Evolutionary conservation across 139 green algal genomes (phyloP).

Genomic region (Chlamydomonas eustigma): DNA sequence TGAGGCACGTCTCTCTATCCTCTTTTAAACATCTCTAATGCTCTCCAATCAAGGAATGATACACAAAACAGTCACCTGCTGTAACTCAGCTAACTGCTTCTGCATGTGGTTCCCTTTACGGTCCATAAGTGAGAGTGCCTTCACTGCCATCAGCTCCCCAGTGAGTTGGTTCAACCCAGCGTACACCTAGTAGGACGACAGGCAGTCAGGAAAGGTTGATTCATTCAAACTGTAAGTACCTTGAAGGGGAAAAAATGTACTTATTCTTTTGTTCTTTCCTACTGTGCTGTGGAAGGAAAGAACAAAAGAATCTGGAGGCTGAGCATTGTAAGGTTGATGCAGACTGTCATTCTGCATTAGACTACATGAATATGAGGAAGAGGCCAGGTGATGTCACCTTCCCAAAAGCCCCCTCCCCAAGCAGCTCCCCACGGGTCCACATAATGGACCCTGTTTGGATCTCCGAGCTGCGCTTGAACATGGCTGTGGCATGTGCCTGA

Average conservation of each 20-base stretch:
- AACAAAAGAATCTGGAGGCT: neutral
- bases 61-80: neutral
- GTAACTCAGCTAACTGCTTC: conserved; percentile 34
- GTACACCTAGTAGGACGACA: conserved; percentile 81
- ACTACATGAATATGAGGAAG: too few species aligned
- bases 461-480: conserved; percentile 28
- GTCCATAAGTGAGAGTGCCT: conserved; percentile 50
- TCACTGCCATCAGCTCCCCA: conserved; percentile 92
- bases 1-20: too few species aligned
- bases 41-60: neutral
- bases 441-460: conserved; percentile 40
- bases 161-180: conserved; percentile 84
- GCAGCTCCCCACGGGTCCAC: conserved; percentile 81
- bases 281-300: neutral
- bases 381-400: conserved; percentile 40
- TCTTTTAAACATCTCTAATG: neutral
- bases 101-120: conserved; percentile 3
- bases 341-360: too few species aligned
- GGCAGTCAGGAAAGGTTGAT: too few species aligned
- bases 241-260: too few species aligned
- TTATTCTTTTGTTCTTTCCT: too few species aligned
- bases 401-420: conserved; percentile 76
- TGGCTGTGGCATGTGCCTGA: conserved; percentile 14
- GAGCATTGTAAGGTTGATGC: too few species aligned
- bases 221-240: too few species aligned